Evolutionary conservation across 148 eudicot species (phyloP), one percentile per base, ranked within the genome.

Genomic region (Fagopyrum homotropicum): DNA sequence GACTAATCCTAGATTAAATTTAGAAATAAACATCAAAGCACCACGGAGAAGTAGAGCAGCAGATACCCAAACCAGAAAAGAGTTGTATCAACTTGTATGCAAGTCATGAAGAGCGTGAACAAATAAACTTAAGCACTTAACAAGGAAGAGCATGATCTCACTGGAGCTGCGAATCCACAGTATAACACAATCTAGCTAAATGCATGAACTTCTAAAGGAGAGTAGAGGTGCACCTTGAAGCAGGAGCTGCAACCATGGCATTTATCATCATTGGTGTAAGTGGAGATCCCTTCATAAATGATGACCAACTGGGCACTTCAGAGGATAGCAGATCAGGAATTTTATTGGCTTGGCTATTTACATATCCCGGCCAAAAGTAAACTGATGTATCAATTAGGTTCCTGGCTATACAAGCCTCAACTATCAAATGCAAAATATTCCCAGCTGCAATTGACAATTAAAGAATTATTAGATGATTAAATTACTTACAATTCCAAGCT

Each of bases 331-430:
- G 79, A 69, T 82, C 84, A 72, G 93, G 89, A 51, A 89, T 79
- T 82, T 89, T 88, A 73, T 89, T 85, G 44, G 82, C 81, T 56
- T 75, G 76, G 45, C 86, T 85, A 56, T 85, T 92, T 50, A 89
- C 96, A 78, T 92, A 95, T 68, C 97, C 97, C 6, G 96, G 94
- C 98, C 98, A 94, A 78, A 83, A 82, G 82, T 94, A 94, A 66
- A 91, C 97, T 63, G 98, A 90, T 40, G 90, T 88, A 80, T 94
- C 98, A 83, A 94, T 78, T 44, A 94, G 83, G 80, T 87, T 87
- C 83, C 98, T 81, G 48, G 97, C 89, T 64, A 94, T 87, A 81
- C 98, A 94, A 73, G 98, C 89, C 81, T 94, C 98, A 51, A 94
- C 90, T 78, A 94, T 86, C 81, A 94, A 84, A 85, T 94, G 98